These are phyloP conservation scores for Fonsecaea pedrosoi DNA, from an alignment of 2,329 filamentous ascomycete species.

Conservation along the genomic window DNA sequence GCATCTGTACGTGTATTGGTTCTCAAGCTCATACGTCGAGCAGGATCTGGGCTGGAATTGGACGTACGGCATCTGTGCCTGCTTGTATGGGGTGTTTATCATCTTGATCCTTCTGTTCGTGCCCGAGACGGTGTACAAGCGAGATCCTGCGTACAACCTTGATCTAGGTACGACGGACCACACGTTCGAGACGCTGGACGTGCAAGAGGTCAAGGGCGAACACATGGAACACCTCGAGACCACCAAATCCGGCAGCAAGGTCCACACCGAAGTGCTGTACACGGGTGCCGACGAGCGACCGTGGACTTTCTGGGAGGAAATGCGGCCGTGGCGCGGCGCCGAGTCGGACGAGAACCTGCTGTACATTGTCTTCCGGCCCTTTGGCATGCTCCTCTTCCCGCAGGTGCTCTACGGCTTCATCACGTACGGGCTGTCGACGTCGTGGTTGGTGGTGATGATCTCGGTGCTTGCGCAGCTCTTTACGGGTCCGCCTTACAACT, in stretches of 20 bases:
- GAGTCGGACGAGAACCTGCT: conserved; percentile 35
- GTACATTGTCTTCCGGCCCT: conserved; percentile 42
- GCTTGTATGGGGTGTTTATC: conserved; percentile 27
- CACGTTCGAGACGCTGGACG: conserved; percentile 28
- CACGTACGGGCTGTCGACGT: conserved; percentile 36
- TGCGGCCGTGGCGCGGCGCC: conserved; percentile 29
- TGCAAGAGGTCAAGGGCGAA: conserved; percentile 22
- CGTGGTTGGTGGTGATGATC: conserved; percentile 38
- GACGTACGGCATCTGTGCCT: conserved; percentile 31
- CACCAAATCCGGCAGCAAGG: conserved; percentile 20
- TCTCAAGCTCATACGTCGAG: not conserved
- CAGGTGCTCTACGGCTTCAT: conserved; percentile 44
- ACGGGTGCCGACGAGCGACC: conserved; percentile 32
- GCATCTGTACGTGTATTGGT: not conserved
- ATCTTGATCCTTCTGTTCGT: conserved; percentile 31
- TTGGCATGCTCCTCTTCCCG: conserved; percentile 45
- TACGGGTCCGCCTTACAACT: conserved; percentile 44
- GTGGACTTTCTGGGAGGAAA: conserved; percentile 31
- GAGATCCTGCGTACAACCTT: conserved; percentile 38
- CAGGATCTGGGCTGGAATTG: conserved; percentile 39
- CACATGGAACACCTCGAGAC: conserved; percentile 29
- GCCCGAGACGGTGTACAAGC: conserved; percentile 35
- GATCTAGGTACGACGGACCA: conserved; percentile 36
- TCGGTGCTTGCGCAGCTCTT: conserved; percentile 43
- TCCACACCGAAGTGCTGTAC: conserved; percentile 26